Evolutionary conservation across 495 filamentous ascomycete species (phyloP), one percentile per base, ranked within the genome.

Genomic region (Astrothelium macrocarpum): DNA sequence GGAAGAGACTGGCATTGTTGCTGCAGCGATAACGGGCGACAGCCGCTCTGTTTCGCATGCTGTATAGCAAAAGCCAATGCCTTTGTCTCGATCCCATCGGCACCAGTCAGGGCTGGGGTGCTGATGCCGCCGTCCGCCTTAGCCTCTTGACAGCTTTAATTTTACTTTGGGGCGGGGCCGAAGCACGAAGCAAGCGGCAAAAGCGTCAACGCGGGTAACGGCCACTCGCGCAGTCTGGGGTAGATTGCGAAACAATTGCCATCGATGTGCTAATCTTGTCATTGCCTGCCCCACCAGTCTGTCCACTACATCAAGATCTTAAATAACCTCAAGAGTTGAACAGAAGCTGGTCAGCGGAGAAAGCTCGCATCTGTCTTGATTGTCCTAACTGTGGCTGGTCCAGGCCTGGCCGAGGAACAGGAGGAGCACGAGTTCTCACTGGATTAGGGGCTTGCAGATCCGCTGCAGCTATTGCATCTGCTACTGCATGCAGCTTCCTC

Each of bases 191-290:
- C 9, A n/a, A 56, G 49, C 49, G 49, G 49, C 25, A 56, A 56
- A 29, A 56, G 49, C 49, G 49, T 56, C 49, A 56, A 56, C 49
- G 49, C 49, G 49, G 49, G 49, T 56, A 56, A 29, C 49, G 49
- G 49, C 20, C 29, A 16, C 49, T 56, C 49, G 49, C 25, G 49
- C n/a, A 56, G 49, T 56, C 49, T 29, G 49, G 49, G 49, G 49
- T 20, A 56, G 49, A 56, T 56, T 56, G 25, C 25, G 49, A 56
- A 56, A 2, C 49, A 2, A 26, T 29, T 29, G 7, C 7, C 25
- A 23, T 25, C 20, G n/a, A n/a, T n/a, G n/a, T 29, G 20, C 25
- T 20, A 56, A 25, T 56, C n/a, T 56, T 56, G 20, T n/a, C 25
- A n/a, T 23, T 29, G 25, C 2, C 10, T 3, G 7, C 3, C 5